Conservation (phyloP, 495 filamentous ascomycete genomes). For the Schizothecium vesticola region DNA sequence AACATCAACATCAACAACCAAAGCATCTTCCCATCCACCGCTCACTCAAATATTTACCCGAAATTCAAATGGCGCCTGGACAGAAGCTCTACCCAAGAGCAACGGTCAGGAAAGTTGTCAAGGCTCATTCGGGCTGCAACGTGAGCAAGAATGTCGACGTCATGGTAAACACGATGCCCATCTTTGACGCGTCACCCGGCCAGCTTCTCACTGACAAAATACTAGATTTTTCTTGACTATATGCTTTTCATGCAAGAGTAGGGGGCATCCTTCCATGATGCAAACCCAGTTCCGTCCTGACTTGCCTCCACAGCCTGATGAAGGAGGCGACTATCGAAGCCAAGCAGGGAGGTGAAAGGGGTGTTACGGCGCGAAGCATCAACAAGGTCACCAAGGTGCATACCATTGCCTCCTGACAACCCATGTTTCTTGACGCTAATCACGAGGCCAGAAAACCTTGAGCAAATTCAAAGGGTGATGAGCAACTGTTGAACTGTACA, state of each 20-base stretch:
- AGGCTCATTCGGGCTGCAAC: conserved; percentile 75
- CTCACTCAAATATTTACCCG: background rate
- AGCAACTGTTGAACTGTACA: background rate
- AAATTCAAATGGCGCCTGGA: conserved; percentile 45
- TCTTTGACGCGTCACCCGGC: conserved; percentile 9
- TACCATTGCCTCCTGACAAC: conserved; percentile 3
- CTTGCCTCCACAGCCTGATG: conserved; percentile 55
- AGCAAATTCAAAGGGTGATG: conserved; percentile 71
- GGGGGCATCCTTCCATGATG: conserved; percentile 11
- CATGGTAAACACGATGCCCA: conserved; percentile 51
- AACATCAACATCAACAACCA: background rate
- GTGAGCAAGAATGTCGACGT: conserved; percentile 85
- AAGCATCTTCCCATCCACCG: background rate
- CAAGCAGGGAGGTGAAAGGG: conserved; percentile 66
- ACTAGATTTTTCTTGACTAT: conserved; percentile 82
- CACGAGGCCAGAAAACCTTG: conserved; percentile 54
- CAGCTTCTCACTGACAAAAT: background rate
- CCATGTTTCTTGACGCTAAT: conserved; percentile 8
- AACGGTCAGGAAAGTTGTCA: conserved; percentile 81
- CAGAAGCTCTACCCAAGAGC: conserved; percentile 80
- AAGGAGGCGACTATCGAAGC: conserved; percentile 75
- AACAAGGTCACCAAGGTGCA: conserved; percentile 72
- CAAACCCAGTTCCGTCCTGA: conserved; percentile 4
- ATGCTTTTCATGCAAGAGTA: conserved; percentile 87
- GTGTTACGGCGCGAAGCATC: conserved; percentile 66